phyloP scores from a whole-genome alignment of 139 green algal species.

The Micractinium sp. region DNA sequence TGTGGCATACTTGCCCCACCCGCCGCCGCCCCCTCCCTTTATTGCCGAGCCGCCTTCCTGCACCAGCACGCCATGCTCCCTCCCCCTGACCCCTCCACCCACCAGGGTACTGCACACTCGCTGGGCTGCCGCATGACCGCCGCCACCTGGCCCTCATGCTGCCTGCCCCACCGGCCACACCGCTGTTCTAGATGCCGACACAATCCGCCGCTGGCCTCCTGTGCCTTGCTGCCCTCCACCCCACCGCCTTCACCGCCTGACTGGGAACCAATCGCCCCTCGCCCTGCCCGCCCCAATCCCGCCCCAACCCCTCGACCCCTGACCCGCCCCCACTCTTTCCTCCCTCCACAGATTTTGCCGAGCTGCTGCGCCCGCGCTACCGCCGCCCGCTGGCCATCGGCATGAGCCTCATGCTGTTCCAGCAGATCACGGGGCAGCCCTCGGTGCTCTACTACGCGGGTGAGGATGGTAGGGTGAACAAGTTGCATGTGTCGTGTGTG shows the following conservation, averaged over 20 bases:
- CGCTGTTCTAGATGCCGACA: background rate
- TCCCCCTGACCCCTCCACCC: no score
- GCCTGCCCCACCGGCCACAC: no score
- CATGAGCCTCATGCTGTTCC: slow-evolving; percentile 83
- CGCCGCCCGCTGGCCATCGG: slow-evolving; percentile 68
- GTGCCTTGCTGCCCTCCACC: background rate
- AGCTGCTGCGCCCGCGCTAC: slow-evolving; percentile 50
- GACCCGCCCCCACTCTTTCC: background rate
- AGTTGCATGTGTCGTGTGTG: no score
- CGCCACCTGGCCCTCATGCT: no score
- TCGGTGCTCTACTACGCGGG: slow-evolving; percentile 92
- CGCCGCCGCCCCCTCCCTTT: no score
- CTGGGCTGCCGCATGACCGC: no score
- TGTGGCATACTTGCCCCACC: no score
- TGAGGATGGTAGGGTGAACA: background rate
- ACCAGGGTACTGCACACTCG: no score
- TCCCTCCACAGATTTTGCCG: slow-evolving; percentile 13
- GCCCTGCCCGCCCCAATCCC: background rate
- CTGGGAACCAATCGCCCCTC: no score
- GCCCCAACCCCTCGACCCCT: background rate
- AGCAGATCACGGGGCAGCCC: slow-evolving; percentile 95
- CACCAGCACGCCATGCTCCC: background rate
- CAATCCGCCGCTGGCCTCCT: background rate
- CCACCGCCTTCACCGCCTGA: no score
- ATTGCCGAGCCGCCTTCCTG: no score